These are phyloP conservation scores for Rhodotorula toruloides DNA, from an alignment of 768 basidiomycete species.

Conservation along the genomic window DNA sequence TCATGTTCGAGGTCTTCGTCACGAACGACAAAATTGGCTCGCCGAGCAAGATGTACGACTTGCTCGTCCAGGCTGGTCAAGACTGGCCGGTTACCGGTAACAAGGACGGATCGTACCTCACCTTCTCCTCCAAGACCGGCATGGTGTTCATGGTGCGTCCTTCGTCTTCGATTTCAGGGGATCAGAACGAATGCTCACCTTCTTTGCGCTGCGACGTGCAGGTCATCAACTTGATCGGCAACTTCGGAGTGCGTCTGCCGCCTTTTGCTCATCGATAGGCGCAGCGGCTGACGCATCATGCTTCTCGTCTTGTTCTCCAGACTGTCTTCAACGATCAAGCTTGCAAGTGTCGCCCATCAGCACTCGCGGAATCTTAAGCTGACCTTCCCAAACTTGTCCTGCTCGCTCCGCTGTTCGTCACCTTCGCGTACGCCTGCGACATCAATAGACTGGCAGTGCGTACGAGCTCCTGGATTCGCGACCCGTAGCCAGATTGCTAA, in stretches of 20 bases:
- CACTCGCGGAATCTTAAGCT: slow-evolving; percentile 1
- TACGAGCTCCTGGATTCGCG: too few relatives aligned
- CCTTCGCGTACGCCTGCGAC: neutral
- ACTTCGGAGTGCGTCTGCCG: too few relatives aligned
- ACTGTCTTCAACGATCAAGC: slow-evolving; percentile 49
- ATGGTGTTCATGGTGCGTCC: slow-evolving; percentile 68
- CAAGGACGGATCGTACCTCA: slow-evolving; percentile 75
- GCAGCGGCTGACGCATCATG: neutral
- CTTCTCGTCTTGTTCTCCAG: slow-evolving; percentile 65
- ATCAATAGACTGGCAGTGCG: too few relatives aligned
- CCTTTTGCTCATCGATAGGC: too few relatives aligned
- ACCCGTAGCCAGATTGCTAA: too few relatives aligned
- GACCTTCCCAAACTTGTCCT: neutral
- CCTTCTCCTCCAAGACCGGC: slow-evolving; percentile 69
- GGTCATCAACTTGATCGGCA: neutral
- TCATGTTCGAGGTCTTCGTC: slow-evolving; percentile 68
- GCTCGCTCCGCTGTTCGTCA: neutral
- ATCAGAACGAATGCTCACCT: neutral
- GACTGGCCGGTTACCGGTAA: slow-evolving; percentile 56
- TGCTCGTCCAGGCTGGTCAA: neutral
- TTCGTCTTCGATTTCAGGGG: neutral
- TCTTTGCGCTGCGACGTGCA: neutral
- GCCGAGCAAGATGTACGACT: slow-evolving; percentile 58
- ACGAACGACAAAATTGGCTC: slow-evolving; percentile 74
- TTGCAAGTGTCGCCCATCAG: slow-evolving; percentile 21